Percentiles rank a stretch among this genome's conserved stretches.
Conservation (phyloP, 2,329 filamentous ascomycete species). For the Colletotrichum graminicola region DNA sequence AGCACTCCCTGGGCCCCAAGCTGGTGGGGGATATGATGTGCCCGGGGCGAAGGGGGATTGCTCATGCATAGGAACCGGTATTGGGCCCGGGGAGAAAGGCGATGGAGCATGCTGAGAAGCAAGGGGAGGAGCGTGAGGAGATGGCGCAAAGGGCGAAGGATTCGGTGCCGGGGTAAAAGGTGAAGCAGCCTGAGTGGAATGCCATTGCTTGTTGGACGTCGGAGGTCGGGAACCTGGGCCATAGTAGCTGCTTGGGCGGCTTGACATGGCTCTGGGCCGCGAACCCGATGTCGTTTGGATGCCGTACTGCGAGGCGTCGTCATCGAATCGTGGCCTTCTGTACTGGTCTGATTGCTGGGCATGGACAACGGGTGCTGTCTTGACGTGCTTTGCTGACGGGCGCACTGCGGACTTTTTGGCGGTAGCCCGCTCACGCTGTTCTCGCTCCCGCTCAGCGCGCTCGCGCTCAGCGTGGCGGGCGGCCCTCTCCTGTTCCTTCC, state of each 20-base stretch:
- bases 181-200: conserved; percentile 23
- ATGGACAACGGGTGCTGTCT: conserved; percentile 51
- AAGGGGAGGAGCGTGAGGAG: conserved; percentile 13
- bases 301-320: conserved; percentile 55
- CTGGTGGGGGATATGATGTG: conserved; percentile 22
- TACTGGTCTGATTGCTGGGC: conserved; percentile 39
- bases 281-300: conserved; percentile 45
- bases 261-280: conserved; percentile 46
- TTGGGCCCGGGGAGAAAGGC: conserved; percentile 24
- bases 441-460: conserved; percentile 41
- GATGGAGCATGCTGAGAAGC: conserved; percentile 15
- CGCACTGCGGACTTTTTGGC: conserved; percentile 45
- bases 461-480: conserved; percentile 46
- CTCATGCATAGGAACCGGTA: conserved; percentile 20
- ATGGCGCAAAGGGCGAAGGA: conserved; percentile 5
- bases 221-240: conserved; percentile 41
- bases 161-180: conserved; percentile 8
- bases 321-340: conserved; percentile 47
- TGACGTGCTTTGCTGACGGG: conserved; percentile 52
- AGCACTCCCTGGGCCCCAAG: conserved; percentile 28
- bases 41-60: conserved; percentile 34
- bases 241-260: conserved; percentile 41
- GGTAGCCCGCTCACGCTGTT: conserved; percentile 43
- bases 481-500: conserved; percentile 46
- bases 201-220: conserved; percentile 40